Evolutionary conservation across 371 early-diverging fungal species (phyloP), one percentile per base, ranked within the genome.

Genomic region (Zychaea mexicana): DNA sequence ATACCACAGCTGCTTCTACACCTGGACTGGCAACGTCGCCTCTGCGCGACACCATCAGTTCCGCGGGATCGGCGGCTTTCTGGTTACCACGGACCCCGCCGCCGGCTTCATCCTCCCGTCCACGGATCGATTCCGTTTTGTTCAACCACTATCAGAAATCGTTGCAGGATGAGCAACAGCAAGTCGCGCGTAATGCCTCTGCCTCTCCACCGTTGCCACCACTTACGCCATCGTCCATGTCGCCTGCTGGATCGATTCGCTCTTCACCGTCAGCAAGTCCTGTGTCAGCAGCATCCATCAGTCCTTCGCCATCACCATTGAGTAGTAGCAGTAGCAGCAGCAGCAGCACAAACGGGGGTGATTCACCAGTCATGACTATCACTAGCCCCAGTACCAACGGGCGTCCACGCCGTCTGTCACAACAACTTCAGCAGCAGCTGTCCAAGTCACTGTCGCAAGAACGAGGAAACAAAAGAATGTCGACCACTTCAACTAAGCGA

Each of bases 61-160:
- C 64, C 21, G 60, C 67, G 3, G 38, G 33, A 10, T 62, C 57
- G n/a, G 7, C 42, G 36, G 24, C 32, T 38, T 62, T 53, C 38
- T 24, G 55, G n/a, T 38, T 27, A 36, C 65, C 55, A 53, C 30
- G 54, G 13, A 42, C 55, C 13, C 54, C 59, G 24, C 52, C 52
- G 3, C 42, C 42, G n/a, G n/a, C n/a, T 42, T 8, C 33, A 7
- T 17, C 13, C 30, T 24, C 55, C 8, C 55, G 65, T 13, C 62
- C 67, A 13, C 61, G 61, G 21, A 61, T 67, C 17, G 60, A 58
- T 36, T 60, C 65, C 9, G 52, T 60, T 8, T 30, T 63, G 3
- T 71, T 67, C 33, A 57, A 66, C 38, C 60, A 63, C 12, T 67
- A 63, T 47, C 63, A 67, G 32, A 58, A 58, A 31, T 46, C 64